phyloP scores from a whole-genome alignment of 1,284 basidiomycete genomes.

The Pterula multifida region DNA sequence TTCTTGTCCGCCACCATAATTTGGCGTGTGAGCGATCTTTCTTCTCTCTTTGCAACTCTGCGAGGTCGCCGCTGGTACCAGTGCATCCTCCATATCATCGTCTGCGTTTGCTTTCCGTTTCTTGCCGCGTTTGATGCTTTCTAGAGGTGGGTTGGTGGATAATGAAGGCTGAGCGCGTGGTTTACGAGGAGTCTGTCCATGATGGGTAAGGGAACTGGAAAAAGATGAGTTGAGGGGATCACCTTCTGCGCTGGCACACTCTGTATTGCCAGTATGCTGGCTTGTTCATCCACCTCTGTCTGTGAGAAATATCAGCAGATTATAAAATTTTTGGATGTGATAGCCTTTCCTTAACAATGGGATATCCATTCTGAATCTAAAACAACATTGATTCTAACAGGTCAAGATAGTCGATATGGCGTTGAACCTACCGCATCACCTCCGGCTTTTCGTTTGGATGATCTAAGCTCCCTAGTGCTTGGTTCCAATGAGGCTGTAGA shows the following conservation, averaged over 20 bases:
- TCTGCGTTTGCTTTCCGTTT: background rate
- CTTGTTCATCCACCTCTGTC: background rate
- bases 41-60: background rate
- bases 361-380: background rate
- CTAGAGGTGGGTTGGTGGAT: background rate
- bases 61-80: background rate
- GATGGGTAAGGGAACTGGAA: too few relatives aligned
- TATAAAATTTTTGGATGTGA: background rate
- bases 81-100: background rate
- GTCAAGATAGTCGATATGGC: too few relatives aligned
- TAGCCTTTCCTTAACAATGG: background rate
- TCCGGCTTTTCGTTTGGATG: background rate
- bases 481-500: background rate
- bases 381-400: too few relatives aligned
- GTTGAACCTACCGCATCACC: background rate
- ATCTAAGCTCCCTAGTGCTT: background rate
- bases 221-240: background rate
- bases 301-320: background rate
- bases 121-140: background rate
- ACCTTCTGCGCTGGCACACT: background rate
- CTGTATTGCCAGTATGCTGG: background rate
- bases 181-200: too few relatives aligned
- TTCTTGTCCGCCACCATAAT: background rate
- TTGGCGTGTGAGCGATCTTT: background rate
- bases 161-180: too few relatives aligned